A percentile compares a stretch with the other conserved stretches of the same genome.
These are phyloP conservation scores for Rhizophora apiculata DNA, from an alignment of 345 rosid species.

Conservation along the genomic window DNA sequence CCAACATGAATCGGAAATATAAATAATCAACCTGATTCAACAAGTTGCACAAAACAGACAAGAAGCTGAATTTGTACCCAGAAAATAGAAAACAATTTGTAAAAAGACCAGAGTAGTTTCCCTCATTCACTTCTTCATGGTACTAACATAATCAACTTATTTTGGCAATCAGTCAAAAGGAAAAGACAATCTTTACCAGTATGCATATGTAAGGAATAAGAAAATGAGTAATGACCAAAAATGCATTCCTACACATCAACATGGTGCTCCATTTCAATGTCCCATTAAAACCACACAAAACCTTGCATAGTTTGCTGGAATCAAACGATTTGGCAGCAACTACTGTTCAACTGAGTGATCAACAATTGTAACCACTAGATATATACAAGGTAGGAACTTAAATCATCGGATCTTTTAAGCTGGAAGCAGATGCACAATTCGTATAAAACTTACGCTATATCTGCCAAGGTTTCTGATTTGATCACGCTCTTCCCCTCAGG, in stretches of 20 bases:
- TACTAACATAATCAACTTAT: no score
- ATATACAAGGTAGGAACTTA: neutral
- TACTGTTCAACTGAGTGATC: neutral
- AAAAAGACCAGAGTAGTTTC: no score
- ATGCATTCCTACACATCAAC: no score
- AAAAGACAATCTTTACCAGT: no score
- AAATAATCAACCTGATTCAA: neutral
- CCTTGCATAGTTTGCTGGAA: neutral
- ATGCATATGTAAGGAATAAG: no score
- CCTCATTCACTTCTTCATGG: no score
- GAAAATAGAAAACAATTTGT: no score
- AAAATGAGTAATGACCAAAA: no score
- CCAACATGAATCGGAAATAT: neutral
- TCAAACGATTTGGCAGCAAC: neutral
- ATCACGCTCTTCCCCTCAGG: conserved; percentile 73
- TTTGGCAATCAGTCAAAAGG: no score
- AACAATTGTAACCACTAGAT: neutral
- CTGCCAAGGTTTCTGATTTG: conserved; percentile 73
- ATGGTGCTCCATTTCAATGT: neutral
- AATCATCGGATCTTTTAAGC: neutral
- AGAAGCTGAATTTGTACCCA: no score
- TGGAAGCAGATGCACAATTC: neutral
- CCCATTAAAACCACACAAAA: neutral
- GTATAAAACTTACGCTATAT: conserved; percentile 61
- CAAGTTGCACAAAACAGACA: no score